A percentile compares a stretch with the other conserved stretches of the same genome.
phyloP scores from a whole-genome alignment of 805 yeast genomes.

The Torulaspora microellipsoides region DNA sequence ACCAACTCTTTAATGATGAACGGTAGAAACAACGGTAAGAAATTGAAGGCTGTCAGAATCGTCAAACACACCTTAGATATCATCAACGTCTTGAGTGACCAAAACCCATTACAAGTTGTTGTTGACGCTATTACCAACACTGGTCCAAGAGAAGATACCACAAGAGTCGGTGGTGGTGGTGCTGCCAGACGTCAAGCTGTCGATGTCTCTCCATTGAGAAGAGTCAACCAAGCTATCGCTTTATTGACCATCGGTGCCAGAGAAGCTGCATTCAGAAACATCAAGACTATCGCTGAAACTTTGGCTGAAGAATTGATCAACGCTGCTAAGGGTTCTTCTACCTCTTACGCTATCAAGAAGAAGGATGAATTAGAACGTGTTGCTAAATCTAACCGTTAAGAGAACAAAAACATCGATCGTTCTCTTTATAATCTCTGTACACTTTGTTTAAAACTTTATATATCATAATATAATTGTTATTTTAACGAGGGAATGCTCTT shows the following conservation, averaged over 20 bases:
- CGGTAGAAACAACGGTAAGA: constrained; percentile 99
- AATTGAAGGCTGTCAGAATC: constrained; percentile 99
- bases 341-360: constrained; percentile 99
- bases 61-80: constrained; percentile 99
- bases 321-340: constrained; percentile 99
- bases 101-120: constrained; percentile 98
- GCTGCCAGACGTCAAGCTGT: constrained; percentile 99
- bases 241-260: constrained; percentile 99
- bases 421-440: constrained; percentile 20
- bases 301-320: constrained; percentile 99
- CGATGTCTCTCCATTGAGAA: constrained; percentile 99
- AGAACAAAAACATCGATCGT: constrained; percentile 6
- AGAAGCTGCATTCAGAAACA: constrained; percentile 99
- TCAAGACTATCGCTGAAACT: constrained; percentile 99
- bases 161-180: constrained; percentile 99
- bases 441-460: constrained; percentile 23
- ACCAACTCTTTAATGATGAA: constrained; percentile 99
- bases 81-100: constrained; percentile 94
- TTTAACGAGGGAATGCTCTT: constrained; percentile 7
- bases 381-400: constrained; percentile 99
- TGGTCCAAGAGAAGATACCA: constrained; percentile 99
- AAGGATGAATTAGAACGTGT: constrained; percentile 99
- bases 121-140: constrained; percentile 99
- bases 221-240: constrained; percentile 99
- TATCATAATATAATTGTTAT: constrained; percentile 16